Evolutionary conservation across 192 early-diverging fungal genomes (phyloP).

Genomic region (Rhizophagus clarus): DNA sequence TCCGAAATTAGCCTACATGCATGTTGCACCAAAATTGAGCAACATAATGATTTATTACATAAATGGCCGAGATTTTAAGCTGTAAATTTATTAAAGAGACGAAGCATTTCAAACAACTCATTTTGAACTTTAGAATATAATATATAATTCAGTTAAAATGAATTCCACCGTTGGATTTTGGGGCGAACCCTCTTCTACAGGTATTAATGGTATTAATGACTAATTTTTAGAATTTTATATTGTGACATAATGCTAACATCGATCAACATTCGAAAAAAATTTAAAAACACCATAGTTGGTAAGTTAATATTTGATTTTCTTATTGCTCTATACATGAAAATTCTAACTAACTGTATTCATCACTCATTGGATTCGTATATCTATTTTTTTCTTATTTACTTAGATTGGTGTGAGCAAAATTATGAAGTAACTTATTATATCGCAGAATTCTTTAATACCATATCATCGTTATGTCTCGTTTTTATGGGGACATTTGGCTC

Average conservation of each 20-base stretch:
- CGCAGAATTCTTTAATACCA: slow-evolving; percentile 72
- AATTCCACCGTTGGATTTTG: slow-evolving; percentile 13
- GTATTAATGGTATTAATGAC: not conserved
- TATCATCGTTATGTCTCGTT: slow-evolving; percentile 47
- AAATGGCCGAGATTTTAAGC: not conserved
- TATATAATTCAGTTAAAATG: not conserved
- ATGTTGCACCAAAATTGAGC: too few relatives aligned
- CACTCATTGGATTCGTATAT: not conserved
- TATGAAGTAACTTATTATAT: slow-evolving; percentile 65
- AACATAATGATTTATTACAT: not conserved
- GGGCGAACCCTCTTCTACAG: slow-evolving; percentile 1
- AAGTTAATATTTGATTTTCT: not conserved
- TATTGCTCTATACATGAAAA: not conserved
- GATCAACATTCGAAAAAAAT: not conserved
- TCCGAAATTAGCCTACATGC: too few relatives aligned
- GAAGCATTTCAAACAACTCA: too few relatives aligned
- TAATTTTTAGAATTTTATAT: not conserved
- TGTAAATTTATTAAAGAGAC: slow-evolving; percentile 1
- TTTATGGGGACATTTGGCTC: slow-evolving; percentile 39
- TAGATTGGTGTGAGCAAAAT: slow-evolving; percentile 71
- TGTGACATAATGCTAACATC: not conserved
- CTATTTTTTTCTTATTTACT: not conserved
- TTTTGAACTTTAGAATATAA: slow-evolving; percentile 12
- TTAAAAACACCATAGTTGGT: slow-evolving; percentile 10
- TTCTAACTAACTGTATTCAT: not conserved